Base-by-base conservation (phyloP, 768 basidiomycete genomes). In the Kwoniella mangroviensis region DNA sequence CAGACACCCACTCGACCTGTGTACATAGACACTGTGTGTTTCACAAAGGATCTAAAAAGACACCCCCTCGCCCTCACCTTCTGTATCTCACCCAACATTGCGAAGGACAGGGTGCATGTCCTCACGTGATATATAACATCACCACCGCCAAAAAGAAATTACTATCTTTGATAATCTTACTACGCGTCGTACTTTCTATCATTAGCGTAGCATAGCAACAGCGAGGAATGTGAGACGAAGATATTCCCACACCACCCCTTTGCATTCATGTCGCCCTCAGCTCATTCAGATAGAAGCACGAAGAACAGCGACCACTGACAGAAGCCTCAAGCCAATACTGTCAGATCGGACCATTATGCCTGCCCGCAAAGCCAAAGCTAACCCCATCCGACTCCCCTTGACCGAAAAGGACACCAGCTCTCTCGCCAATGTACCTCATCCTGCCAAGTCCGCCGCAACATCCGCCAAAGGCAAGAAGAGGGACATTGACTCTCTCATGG, bases 321-420 rank as follows among this genome's bases (percentile, higher is more conserved):
- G 4, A n/a, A 19, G 5, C 54, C 22, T n/a, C 15, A n/a, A 3
- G 5, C 22, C 54, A 55, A 24, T 4, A n/a, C 2, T n/a, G 17
- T 17, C 26, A 28, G 12, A 0, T n/a, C 15, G 17, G 0, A 17
- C 22, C 56, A 57, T 2, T 10, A 58, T 58, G 56, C 56, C 56
- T 28, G 15, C 55, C 24, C n/a, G 56, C 12, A 49, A 49, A 49
- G 45, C 45, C n/a, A 58, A 41, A 58, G 56, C 56, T 11, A n/a
- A n/a, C n/a, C 34, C 56, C 34, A 34, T 34, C 13, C n/a, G 56
- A 58, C 34, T 34, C 9, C 56, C 56, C n/a, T 24, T 58, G 15
- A 40, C 56, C 56, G 34, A 58, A 26, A 26, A 55, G 22, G 24
- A 21, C 15, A 12, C 21, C 24, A 3, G 1, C 2, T 11, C n/a